Evolutionary conservation across 106 monocot species (phyloP), one percentile per base, ranked within the genome.

Genomic region (Acorus gramineus): DNA sequence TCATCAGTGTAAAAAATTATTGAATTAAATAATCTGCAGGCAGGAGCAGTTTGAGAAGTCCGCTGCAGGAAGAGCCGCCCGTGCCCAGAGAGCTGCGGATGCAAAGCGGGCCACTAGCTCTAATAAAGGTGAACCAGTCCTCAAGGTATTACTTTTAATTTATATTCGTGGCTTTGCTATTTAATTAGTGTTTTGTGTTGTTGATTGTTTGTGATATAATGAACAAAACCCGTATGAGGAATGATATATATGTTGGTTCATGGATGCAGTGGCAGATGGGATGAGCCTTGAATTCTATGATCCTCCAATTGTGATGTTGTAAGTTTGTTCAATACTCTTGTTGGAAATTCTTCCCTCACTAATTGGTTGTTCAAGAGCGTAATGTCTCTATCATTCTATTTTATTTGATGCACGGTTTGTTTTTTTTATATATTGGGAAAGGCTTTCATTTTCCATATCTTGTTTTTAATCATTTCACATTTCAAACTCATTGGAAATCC

Each of bases 1-100:
- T 61, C 13, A 42, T 14, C 14, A 4, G 13, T 8, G 51, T 55
- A 62, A 44, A 68, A 42, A 9, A 6, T 4, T 56, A 14, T 44
- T 6, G 42, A 8, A 3, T 49, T 28, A 28, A 28, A 28, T 28
- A 28, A 28, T 28, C 28, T 71, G 70, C 74, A 96, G 91, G 87
- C 84, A 91, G 62, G 87, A 96, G 76, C 76, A 91, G 63, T 96
- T 79, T 51, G 96, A 96, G 4, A 91, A 85, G 52, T 96, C 96
- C 44, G 91, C 96, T 0, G 78, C 68, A 2, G 91, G 96, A n/a
- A 82, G 76, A 60, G 96, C 96, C 1, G 91, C 82, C 7, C 69
- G 73, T 57, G 81, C 82, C 28, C 85, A 90, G 60, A 77, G 87
- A 62, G 75, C 77, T 3, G 85, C 84, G 44, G 79, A 82, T 4